Evolutionary conservation across 306 rosid species (phyloP), one percentile per base, ranked within the genome.

Genomic region (Clitoria ternatea): DNA sequence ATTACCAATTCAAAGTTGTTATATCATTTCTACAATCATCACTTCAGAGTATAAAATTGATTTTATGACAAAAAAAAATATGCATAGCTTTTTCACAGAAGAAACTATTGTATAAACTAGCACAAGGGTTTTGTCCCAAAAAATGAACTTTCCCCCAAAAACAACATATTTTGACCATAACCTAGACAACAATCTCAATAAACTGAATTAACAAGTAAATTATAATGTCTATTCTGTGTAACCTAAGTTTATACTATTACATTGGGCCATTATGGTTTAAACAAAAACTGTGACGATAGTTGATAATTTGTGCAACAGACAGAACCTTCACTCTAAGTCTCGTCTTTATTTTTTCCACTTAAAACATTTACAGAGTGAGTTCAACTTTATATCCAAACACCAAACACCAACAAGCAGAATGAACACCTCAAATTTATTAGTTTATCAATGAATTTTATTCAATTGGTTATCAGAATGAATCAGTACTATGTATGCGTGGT

Each of bases 351-450:
- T 18, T 53, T 42, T 30, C 3, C 5, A 24, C 30, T 18, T 27
- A 53, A 7, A 24, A 32, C 5, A 13, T 43, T 42, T 17, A 32
- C 20, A 66, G 11, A 23, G 40, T 18, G 33, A 4, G n/a, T 65
- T 29, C 29, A 79, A 72, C 32, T 45, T 33, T 37, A 48, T 33
- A 55, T 24, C 62, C 56, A 72, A 77, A 26, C 36, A 64, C 67
- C 24, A 39, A 18, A n/a, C n/a, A n/a, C n/a, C 45, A 29, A 78
- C 37, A 24, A 17, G 4, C 19, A 59, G 17, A 10, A 62, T 30
- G 47, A 18, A 32, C n/a, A n/a, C n/a, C n/a, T 40, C 50, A 2
- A 30, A 54, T 24, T 17, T 50, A 61, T 27, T 5, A 52, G 29
- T 10, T 39, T 20, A 53, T 54, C 64, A 49, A 48, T n/a, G 10